phyloP scores from a whole-genome alignment of 2,329 filamentous ascomycete species.

The Fusarium tricinctum region DNA sequence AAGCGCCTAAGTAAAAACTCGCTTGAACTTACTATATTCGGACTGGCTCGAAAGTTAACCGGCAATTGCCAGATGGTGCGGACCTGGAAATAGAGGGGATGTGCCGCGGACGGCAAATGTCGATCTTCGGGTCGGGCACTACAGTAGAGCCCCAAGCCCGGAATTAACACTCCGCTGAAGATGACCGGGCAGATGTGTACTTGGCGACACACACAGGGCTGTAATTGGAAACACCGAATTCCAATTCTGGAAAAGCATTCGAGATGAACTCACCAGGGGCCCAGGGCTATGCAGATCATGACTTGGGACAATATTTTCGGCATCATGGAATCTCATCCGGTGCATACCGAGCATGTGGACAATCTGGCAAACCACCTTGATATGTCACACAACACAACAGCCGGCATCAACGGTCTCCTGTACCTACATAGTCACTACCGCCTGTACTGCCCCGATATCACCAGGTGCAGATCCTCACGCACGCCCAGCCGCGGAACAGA shows the following conservation, averaged over 20 bases:
- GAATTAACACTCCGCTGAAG: conserved; percentile 41
- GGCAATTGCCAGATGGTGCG: conserved; percentile 45
- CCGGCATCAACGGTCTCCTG: conserved; percentile 29
- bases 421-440: neutral
- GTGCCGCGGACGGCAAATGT: conserved; percentile 50
- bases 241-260: conserved; percentile 30
- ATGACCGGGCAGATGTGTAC: conserved; percentile 8
- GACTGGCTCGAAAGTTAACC: conserved; percentile 27
- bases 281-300: conserved; percentile 21
- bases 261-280: conserved; percentile 19
- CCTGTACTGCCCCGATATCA: conserved; percentile 6
- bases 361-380: conserved; percentile 11
- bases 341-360: conserved; percentile 25
- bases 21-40: conserved; percentile 32
- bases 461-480: conserved; percentile 15
- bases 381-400: conserved; percentile 38
- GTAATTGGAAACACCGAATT: conserved; percentile 10
- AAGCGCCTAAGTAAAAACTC: conserved; percentile 31
- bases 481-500: conserved; percentile 36
- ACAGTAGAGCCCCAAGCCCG: conserved; percentile 27
- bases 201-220: conserved; percentile 7
- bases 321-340: conserved; percentile 18
- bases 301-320: conserved; percentile 1
- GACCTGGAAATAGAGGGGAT: conserved; percentile 42
- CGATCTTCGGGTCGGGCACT: conserved; percentile 46